These are phyloP conservation scores for Gaeumannomyces sp. DNA, from an alignment of 2,329 filamentous ascomycete genomes.

Conservation along the genomic window DNA sequence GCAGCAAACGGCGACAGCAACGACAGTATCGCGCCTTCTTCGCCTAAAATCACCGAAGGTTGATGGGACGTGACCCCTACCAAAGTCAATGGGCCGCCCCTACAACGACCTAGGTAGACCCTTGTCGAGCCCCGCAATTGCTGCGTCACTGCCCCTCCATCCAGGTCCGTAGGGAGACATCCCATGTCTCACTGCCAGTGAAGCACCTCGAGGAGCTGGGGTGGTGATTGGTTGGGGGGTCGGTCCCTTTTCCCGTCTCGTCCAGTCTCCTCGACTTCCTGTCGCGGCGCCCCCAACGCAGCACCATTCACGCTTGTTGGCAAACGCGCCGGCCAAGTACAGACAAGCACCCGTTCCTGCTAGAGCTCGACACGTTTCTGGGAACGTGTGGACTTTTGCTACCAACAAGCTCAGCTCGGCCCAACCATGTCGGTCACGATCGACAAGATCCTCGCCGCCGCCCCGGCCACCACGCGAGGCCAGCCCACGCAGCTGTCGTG, in stretches of 20 bases:
- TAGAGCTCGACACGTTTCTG: background rate
- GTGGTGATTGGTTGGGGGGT: background rate
- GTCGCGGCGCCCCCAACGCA: background rate
- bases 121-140: background rate
- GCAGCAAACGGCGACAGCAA: too few species aligned
- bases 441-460: conserved; percentile 73
- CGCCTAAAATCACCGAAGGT: too few species aligned
- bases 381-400: background rate
- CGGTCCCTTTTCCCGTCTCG: background rate
- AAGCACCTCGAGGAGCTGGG: too few species aligned
- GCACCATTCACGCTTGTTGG: background rate
- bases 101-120: background rate
- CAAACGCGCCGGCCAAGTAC: background rate
- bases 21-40: too few species aligned
- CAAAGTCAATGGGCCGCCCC: background rate
- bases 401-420: background rate
- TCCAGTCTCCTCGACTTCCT: background rate
- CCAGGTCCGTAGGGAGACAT: background rate
- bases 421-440: conserved; percentile 47
- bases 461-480: conserved; percentile 76
- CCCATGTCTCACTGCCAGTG: background rate
- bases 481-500: conserved; percentile 83
- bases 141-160: background rate
- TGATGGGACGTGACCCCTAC: too few species aligned
- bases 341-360: background rate